These are phyloP conservation scores for Rhizophagus prolifer DNA, from an alignment of 192 early-diverging fungal genomes.

Conservation along the genomic window DNA sequence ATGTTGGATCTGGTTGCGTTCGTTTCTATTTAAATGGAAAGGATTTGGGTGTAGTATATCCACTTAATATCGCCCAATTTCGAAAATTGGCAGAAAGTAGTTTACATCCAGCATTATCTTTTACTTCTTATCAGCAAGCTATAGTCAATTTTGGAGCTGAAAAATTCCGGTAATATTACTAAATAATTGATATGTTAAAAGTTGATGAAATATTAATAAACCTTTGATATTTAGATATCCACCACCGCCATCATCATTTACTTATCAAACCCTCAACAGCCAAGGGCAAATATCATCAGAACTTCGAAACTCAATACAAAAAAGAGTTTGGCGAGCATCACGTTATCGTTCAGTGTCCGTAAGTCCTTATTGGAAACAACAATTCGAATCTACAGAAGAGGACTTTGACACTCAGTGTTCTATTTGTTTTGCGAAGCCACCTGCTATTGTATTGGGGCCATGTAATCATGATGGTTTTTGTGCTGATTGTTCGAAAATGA, in stretches of 20 bases:
- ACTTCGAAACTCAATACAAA: slow-evolving; percentile 38
- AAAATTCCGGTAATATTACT: slow-evolving; percentile 37
- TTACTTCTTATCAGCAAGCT: slow-evolving; percentile 72
- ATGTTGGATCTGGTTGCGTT: slow-evolving; percentile 11
- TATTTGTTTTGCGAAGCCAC: slow-evolving; percentile 51
- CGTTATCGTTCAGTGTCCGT: slow-evolving; percentile 36
- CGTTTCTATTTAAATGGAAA: slow-evolving; percentile 63
- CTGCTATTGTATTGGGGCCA: slow-evolving; percentile 41
- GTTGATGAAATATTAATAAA: not conserved
- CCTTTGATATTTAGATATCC: slow-evolving; percentile 35
- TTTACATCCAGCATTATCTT: slow-evolving; percentile 69
- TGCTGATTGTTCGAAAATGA: slow-evolving; percentile 39
- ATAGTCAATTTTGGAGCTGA: slow-evolving; percentile 67
- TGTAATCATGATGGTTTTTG: slow-evolving; percentile 52
- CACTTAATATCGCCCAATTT: slow-evolving; percentile 38
- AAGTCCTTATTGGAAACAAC: slow-evolving; percentile 18
- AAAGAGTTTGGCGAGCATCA: slow-evolving; percentile 35
- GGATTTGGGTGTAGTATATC: slow-evolving; percentile 56
- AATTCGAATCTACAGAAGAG: slow-evolving; percentile 14
- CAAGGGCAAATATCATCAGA: slow-evolving; percentile 35
- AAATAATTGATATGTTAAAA: not conserved
- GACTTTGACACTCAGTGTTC: slow-evolving; percentile 41
- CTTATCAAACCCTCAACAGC: slow-evolving; percentile 36
- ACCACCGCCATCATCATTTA: slow-evolving; percentile 35
- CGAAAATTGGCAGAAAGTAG: slow-evolving; percentile 39